A percentile compares a stretch with the other conserved stretches of the same genome.
These are phyloP conservation scores for Podospora fimiseda DNA, from an alignment of 495 filamentous ascomycete genomes.

Conservation along the genomic window DNA sequence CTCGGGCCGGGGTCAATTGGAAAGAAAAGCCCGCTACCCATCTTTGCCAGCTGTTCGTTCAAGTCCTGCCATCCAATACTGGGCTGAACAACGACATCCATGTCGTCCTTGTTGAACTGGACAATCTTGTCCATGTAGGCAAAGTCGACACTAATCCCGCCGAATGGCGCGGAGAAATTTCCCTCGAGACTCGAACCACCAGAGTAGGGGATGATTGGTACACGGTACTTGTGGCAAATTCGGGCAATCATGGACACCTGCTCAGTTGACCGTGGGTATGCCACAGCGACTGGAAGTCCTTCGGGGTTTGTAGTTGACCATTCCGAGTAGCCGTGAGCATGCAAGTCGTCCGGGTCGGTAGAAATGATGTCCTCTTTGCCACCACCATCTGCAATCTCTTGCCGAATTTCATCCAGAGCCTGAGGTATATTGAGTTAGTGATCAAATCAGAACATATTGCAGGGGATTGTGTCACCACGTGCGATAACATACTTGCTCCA, in stretches of 20 bases:
- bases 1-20: slow-evolving; percentile 74
- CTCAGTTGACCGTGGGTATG: slow-evolving; percentile 68
- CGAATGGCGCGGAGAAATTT: slow-evolving; percentile 79
- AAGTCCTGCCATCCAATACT: slow-evolving; percentile 87
- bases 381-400: slow-evolving; percentile 50
- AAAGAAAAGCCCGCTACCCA: slow-evolving; percentile 75
- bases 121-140: slow-evolving; percentile 77
- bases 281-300: slow-evolving; percentile 71
- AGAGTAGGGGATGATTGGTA: slow-evolving; percentile 85
- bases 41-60: slow-evolving; percentile 66
- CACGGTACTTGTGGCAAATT: slow-evolving; percentile 71
- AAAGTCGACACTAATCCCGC: slow-evolving; percentile 87
- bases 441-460: not conserved
- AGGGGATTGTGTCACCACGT: no score
- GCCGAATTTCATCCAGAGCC: slow-evolving; percentile 49
- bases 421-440: slow-evolving; percentile 5
- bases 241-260: slow-evolving; percentile 76
- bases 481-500: slow-evolving; percentile 43
- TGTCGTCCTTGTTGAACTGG: slow-evolving; percentile 72
- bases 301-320: slow-evolving; percentile 82
- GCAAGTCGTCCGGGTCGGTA: slow-evolving; percentile 76
- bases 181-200: slow-evolving; percentile 84
- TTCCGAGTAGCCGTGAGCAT: slow-evolving; percentile 78
- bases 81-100: slow-evolving; percentile 90
- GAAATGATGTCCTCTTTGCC: slow-evolving; percentile 69